phyloP scores from a whole-genome alignment of 139 green algal genomes.

The Microglena sp. region DNA sequence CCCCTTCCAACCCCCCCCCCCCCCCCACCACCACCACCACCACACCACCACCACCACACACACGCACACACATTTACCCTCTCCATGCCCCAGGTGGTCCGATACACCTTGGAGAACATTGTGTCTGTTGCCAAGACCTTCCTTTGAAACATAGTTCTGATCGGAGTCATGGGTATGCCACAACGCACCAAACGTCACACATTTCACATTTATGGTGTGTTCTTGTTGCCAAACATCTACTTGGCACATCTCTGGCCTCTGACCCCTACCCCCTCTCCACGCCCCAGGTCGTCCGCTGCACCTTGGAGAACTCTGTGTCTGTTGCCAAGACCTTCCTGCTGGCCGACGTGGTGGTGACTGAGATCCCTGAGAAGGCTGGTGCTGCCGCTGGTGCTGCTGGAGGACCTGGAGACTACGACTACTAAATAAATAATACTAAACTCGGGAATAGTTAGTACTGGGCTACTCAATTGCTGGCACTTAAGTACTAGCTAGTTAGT shows the following conservation, averaged over 20 bases:
- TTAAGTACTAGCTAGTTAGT: no score
- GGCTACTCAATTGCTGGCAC: no score
- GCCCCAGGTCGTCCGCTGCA: constrained; percentile 41
- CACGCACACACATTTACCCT: no score
- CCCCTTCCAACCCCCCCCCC: background rate
- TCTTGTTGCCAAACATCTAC: no score
- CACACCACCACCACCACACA: background rate
- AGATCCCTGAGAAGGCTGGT: constrained; percentile 42
- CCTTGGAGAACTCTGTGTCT: constrained; percentile 89
- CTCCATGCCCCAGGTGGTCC: background rate
- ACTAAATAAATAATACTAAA: no score
- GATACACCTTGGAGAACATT: background rate
- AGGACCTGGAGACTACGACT: constrained; percentile 33
- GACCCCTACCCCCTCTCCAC: no score
- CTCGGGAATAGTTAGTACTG: no score
- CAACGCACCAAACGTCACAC: no score
- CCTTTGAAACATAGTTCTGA: no score
- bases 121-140: constrained; percentile 6
- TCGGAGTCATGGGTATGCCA: no score
- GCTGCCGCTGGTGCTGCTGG: constrained; percentile 15
- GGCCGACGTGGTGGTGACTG: constrained; percentile 74
- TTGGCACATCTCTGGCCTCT: no score
- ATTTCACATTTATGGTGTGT: no score
- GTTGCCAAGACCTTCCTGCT: constrained; percentile 97
- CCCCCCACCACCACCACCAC: background rate